A percentile compares a stretch with the other conserved stretches of the same genome.
These are phyloP conservation scores for Boletus tylopilopsis DNA, from an alignment of 768 basidiomycete species.

Conservation along the genomic window DNA sequence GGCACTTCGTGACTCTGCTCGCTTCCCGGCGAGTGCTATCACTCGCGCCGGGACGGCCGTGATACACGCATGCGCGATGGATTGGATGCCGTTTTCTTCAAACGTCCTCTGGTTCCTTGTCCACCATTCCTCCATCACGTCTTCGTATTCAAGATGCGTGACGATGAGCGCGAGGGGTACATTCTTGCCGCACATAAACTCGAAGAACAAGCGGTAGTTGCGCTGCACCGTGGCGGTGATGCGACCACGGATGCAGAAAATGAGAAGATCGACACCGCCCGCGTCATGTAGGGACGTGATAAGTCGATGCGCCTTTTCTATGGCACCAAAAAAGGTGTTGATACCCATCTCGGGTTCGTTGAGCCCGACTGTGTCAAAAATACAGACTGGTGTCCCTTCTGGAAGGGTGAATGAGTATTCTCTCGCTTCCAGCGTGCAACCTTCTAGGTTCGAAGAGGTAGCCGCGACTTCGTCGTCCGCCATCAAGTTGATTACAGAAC, in stretches of 20 bases:
- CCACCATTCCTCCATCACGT: constrained; percentile 15
- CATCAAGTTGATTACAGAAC: constrained; percentile 10
- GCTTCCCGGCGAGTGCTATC: not conserved
- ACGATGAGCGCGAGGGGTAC: constrained; percentile 13
- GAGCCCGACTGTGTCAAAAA: constrained; percentile 10
- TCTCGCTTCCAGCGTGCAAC: not conserved
- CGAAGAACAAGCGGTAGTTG: constrained; percentile 13
- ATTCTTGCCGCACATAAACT: constrained; percentile 7
- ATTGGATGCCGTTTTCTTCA: not conserved
- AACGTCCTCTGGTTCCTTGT: not conserved
- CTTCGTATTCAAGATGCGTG: constrained; percentile 6
- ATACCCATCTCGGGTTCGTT: constrained; percentile 6
- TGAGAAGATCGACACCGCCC: constrained; percentile 14
- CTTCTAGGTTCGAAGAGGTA: not conserved
- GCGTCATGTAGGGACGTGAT: not conserved
- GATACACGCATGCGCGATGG: constrained; percentile 10
- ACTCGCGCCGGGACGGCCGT: constrained; percentile 1
- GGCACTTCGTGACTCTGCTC: not conserved
- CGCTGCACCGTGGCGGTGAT: constrained; percentile 6
- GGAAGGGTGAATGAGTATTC: constrained; percentile 2
- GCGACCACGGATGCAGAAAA: constrained; percentile 11
- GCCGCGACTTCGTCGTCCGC: not conserved
- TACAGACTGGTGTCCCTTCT: not conserved
- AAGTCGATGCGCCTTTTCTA: constrained; percentile 10
- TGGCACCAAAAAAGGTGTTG: constrained; percentile 2